Evolutionary conservation across 768 basidiomycete genomes (phyloP), one percentile per base, ranked within the genome.

Genomic region (Calocybe gangraenosa): DNA sequence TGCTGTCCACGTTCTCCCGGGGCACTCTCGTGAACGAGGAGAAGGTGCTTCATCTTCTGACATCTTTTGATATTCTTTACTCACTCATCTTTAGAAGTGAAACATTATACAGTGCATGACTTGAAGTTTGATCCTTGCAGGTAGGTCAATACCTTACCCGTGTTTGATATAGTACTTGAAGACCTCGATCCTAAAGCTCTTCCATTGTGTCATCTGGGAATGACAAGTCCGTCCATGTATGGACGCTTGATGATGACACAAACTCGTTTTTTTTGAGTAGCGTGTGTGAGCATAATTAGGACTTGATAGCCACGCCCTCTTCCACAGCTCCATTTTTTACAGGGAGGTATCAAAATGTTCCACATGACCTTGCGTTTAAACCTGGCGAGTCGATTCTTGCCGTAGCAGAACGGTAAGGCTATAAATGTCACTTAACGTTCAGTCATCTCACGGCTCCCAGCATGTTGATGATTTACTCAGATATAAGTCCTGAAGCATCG

Each of bases 101-200:
- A 77, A 50, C 66, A 81, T 48, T 82, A 79, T 47, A 65, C 75
- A 0, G 70, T 84, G 0, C 71, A 74, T 39, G 78, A 82, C 46
- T 65, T 81, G 31, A 73, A 73, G 17, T 77, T 81, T 46, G 72
- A 78, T 54, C 77, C 79, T 1, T 53, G 46, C 47, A 66, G 70
- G 79, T 76, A 55, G 46, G 65, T n/a, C 8, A 20, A 28, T 4
- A 14, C 21, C n/a, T 8, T 37, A n/a, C n/a, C n/a, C n/a, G n/a
- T n/a, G n/a, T n/a, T n/a, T n/a, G n/a, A n/a, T 45, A 9, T 42
- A 22, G 30, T 14, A 8, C 23, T 32, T 51, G 44, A 45, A 20
- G 2, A 14, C 32, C 33, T 28, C 25, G 5, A 28, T 2, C 17
- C 36, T n/a, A n/a, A n/a, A 79, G 78, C 21, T 52, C 65, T 9